Evolutionary conservation across 441 rosid species (phyloP), one percentile per base, ranked within the genome.

Genomic region (Biscutella laevigata): DNA sequence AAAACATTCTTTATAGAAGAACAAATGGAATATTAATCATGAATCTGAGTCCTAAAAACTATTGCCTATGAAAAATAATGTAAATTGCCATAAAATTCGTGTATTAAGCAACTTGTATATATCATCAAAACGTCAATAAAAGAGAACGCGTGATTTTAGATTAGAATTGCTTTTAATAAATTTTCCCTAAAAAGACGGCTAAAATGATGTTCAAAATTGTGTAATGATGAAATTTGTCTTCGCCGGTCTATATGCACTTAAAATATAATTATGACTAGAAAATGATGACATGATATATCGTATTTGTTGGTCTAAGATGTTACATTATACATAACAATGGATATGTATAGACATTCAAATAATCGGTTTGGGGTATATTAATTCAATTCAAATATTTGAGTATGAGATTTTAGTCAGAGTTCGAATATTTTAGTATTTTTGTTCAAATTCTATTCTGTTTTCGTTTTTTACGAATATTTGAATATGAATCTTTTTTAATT

Each of bases 201-300:
- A 66, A 58, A 52, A 54, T 49, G 57, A 55, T 61, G 68, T 61
- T 66, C n/a, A 61, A 59, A 58, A 53, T 25, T 52, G 70, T 66
- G 70, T 45, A 46, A 66, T 59, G 66, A 59, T 66, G 61, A 38
- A 15, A 29, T 29, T 59, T 25, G 56, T 59, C 60, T 38, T 58
- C 56, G 45, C 70, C 61, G 70, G 70, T 66, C 66, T 53, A 59
- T 24, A 59, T 66, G 66, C 66, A 66, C 70, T 59, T 57, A 35
- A 57, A 14, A 32, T 47, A 36, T 32, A 65, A 65, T 58, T 35
- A 50, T 65, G 54, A 57, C 64, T 36, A 15, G 15, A 50, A 40
- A 19, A 49, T 65, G 36, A 65, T 64, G 52, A 49, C 43, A 42
- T 1, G 16, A n/a, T n/a, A 37, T 29, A 16, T 52, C 60, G 43